Evolutionary conservation across 2,329 filamentous ascomycete genomes (phyloP).

Genomic region (Calonectria naviculata): DNA sequence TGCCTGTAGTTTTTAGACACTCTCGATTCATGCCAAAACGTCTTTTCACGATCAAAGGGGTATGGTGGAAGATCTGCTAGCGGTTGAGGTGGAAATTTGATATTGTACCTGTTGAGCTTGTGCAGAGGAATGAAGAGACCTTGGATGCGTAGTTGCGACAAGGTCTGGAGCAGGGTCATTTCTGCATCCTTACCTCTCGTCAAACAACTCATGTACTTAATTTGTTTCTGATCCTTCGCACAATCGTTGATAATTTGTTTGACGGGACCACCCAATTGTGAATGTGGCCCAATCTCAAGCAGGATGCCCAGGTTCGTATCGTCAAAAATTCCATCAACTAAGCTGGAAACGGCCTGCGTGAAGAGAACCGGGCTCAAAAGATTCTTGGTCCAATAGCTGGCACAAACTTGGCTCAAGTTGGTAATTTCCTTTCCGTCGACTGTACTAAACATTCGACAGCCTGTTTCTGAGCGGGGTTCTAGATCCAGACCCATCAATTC

Average conservation of each 20-base stretch:
- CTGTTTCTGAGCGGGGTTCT: background rate
- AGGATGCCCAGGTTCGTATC: background rate
- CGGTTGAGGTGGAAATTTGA: background rate
- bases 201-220: background rate
- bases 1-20: background rate
- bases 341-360: background rate
- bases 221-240: background rate
- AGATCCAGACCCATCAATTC: background rate
- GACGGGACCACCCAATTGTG: background rate
- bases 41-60: background rate
- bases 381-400: background rate
- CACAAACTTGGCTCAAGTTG: background rate
- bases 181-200: background rate
- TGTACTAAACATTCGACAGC: background rate
- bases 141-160: background rate
- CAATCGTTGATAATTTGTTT: background rate
- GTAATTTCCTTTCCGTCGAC: background rate
- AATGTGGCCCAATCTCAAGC: background rate
- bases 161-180: background rate
- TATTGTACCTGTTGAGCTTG: background rate
- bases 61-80: background rate
- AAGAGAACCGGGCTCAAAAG: background rate
- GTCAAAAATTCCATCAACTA: background rate
- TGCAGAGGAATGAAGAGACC: background rate
- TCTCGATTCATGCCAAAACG: background rate